Conservation (phyloP, 2,329 filamentous ascomycete genomes). For the Diaporthe vaccinii region DNA sequence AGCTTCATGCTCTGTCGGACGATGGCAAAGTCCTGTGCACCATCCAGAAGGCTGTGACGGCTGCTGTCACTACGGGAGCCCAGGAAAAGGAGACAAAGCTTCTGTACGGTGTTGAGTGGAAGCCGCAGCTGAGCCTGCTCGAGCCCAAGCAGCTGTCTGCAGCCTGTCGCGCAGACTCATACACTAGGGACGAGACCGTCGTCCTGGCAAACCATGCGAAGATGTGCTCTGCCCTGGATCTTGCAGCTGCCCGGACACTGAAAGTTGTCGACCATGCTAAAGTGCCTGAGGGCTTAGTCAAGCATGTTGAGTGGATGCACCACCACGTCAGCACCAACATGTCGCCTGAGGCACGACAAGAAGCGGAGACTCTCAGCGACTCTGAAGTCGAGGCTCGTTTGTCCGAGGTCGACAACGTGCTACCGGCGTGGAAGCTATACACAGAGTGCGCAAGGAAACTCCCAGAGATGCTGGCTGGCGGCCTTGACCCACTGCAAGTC, state of each 20-base stretch:
- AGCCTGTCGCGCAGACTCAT: constrained; percentile 44
- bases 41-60: constrained; percentile 46
- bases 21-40: constrained; percentile 48
- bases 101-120: constrained; percentile 53
- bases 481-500: constrained; percentile 52
- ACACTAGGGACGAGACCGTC: constrained; percentile 44
- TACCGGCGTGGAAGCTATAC: constrained; percentile 51
- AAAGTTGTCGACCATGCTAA: constrained; percentile 41
- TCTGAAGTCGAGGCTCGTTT: constrained; percentile 47
- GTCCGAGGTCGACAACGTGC: constrained; percentile 45
- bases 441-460: constrained; percentile 49
- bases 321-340: constrained; percentile 44
- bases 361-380: constrained; percentile 42
- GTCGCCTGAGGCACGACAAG: constrained; percentile 40
- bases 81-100: constrained; percentile 46
- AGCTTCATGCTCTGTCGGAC: constrained; percentile 49
- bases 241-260: constrained; percentile 39
- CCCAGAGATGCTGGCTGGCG: constrained; percentile 49
- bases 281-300: constrained; percentile 43
- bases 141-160: constrained; percentile 46
- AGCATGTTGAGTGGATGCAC: constrained; percentile 51
- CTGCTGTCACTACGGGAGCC: constrained; percentile 45
- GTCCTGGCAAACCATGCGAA: constrained; percentile 43
- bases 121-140: constrained; percentile 54
- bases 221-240: constrained; percentile 44